Conservation (phyloP, 2,329 filamentous ascomycete genomes). For the Alternaria brassicae region DNA sequence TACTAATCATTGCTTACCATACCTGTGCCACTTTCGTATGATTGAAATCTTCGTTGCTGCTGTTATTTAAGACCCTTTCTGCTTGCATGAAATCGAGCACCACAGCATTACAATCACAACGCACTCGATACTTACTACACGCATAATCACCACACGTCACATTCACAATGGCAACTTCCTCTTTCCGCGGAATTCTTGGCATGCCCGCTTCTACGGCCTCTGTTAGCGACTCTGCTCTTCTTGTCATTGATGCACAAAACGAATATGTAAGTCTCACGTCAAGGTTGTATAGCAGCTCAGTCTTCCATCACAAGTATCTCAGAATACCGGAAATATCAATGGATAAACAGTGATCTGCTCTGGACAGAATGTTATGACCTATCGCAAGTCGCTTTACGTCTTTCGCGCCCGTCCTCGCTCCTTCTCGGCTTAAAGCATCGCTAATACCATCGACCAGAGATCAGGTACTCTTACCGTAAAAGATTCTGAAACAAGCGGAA, state of each 20-base stretch:
- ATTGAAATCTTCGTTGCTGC: background rate
- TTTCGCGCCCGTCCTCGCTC: background rate
- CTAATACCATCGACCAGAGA: slow-evolving; percentile 37
- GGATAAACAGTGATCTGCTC: background rate
- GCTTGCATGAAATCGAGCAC: background rate
- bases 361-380: background rate
- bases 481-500: slow-evolving; percentile 62
- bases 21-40: background rate
- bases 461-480: slow-evolving; percentile 64
- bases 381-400: background rate
- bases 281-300: slow-evolving; percentile 63
- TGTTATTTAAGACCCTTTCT: background rate
- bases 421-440: background rate
- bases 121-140: background rate
- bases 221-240: slow-evolving; percentile 58
- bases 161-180: slow-evolving; percentile 15
- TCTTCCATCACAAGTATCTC: too few relatives aligned
- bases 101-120: background rate
- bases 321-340: background rate
- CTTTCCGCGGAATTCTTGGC: slow-evolving; percentile 63
- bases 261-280: slow-evolving; percentile 51
- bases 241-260: slow-evolving; percentile 16
- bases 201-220: slow-evolving; percentile 63
- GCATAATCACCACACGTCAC: background rate
- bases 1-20: background rate